Conservation (phyloP, 371 early-diverging fungal genomes). For the Funneliformis caledonium region DNA sequence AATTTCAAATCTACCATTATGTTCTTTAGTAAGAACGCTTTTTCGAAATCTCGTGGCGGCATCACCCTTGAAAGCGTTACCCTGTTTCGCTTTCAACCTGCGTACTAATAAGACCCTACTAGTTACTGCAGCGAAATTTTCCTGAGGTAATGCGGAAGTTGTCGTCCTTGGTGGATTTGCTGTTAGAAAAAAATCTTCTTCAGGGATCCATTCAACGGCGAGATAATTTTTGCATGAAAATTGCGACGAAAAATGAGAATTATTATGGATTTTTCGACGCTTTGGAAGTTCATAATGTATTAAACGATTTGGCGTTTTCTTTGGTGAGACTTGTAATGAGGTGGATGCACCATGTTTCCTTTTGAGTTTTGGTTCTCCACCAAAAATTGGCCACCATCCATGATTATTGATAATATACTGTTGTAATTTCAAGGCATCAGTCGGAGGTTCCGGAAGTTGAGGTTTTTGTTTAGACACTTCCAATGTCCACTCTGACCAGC, state of each 20-base stretch:
- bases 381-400: slow-evolving; percentile 41
- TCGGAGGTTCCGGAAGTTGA: background rate
- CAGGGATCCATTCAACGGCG: slow-evolving; percentile 36
- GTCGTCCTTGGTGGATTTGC: slow-evolving; percentile 37
- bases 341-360: slow-evolving; percentile 21
- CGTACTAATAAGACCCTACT: slow-evolving; percentile 38
- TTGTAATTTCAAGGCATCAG: slow-evolving; percentile 27
- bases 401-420: slow-evolving; percentile 34
- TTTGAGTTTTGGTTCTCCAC: slow-evolving; percentile 34
- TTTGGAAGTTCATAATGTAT: slow-evolving; percentile 20
- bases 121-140: slow-evolving; percentile 39
- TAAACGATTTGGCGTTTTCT: background rate
- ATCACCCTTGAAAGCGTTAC: slow-evolving; percentile 33
- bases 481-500: slow-evolving; percentile 34
- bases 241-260: slow-evolving; percentile 37
- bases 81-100: slow-evolving; percentile 39
- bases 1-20: slow-evolving; percentile 1
- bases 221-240: slow-evolving; percentile 40
- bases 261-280: slow-evolving; percentile 38
- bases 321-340: background rate
- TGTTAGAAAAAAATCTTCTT: background rate
- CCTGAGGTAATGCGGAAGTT: slow-evolving; percentile 38
- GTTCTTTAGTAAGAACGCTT: slow-evolving; percentile 8
- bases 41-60: slow-evolving; percentile 38
- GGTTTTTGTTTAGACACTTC: slow-evolving; percentile 29